Evolutionary conservation across 192 early-diverging fungal genomes (phyloP), one percentile per base, ranked within the genome.

Genomic region (Coemansia sp.): DNA sequence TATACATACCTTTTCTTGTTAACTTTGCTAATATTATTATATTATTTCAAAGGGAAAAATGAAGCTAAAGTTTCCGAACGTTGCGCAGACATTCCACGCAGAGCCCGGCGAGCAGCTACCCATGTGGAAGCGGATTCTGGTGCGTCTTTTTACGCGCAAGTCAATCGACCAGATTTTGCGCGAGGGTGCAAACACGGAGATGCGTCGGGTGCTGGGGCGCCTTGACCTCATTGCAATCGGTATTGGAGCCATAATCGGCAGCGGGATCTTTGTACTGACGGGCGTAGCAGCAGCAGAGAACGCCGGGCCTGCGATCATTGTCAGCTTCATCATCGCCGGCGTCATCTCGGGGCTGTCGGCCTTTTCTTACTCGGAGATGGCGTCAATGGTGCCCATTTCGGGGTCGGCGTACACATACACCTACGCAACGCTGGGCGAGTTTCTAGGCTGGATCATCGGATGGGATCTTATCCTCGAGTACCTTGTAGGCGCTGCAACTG

Each of bases 391-490:
- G 23, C 93, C 94, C 1, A 86, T 93, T 16, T 88, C 93, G 9
- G 94, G 95, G 7, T 94, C 93, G 0, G 92, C 95, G 7, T 97
- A 95, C 71, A 90, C 92, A 0, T 97, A 90, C 58, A 87, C 90
- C 2, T 97, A 95, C 62, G 91, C 91, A 10, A 92, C 94, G 0
- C 75, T 95, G 64, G 95, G 95, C 15, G 95, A 97, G 81, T 72
- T 95, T 23, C 65, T 93, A 21, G 94, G 89, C 2, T 96, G 95
- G 95, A 91, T 93, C 45, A 91, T 94, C 66, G 94, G 93, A 15
- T 96, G 95, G 95, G 91, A 94, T 77, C 75, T 96, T 39, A 90
- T 93, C 12, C 77, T 96, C 33, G 94, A 96, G 78, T 96, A 94
- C 72, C 80, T 94, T 73, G 89, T 95, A 16, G 91, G 91, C 4